These are phyloP conservation scores for Ceratobasidium sp. DNA, from an alignment of 1,284 basidiomycete species.

Conservation along the genomic window DNA sequence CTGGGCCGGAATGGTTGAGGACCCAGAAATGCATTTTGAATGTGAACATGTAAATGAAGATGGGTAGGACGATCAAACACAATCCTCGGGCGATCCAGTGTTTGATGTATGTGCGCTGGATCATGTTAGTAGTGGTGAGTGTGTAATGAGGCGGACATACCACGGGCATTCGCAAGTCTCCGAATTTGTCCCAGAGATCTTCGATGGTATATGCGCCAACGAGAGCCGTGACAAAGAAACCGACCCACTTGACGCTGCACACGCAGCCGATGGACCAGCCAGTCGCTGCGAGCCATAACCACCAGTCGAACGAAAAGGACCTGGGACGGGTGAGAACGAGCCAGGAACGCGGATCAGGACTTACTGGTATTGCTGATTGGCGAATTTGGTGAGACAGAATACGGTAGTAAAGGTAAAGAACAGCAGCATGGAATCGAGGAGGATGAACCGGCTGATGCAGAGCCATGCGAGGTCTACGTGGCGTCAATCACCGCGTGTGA, in stretches of 20 bases:
- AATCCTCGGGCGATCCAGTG: constrained; percentile 90
- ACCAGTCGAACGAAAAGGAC: constrained; percentile 94
- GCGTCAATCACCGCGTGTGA: neutral
- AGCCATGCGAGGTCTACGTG: constrained; percentile 89
- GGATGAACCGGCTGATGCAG: constrained; percentile 94
- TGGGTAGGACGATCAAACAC: constrained; percentile 87
- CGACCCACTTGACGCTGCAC: constrained; percentile 97
- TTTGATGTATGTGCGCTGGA: constrained; percentile 73
- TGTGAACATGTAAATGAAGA: constrained; percentile 88
- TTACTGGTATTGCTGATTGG: constrained; percentile 90
- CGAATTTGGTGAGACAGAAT: constrained; percentile 94
- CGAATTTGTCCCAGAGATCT: constrained; percentile 98
- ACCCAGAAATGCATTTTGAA: constrained; percentile 98
- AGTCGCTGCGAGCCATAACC: constrained; percentile 90
- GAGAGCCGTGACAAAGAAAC: constrained; percentile 90
- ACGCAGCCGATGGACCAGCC: constrained; percentile 94
- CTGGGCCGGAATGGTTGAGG: constrained; percentile 91
- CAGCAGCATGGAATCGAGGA: constrained; percentile 95
- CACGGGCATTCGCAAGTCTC: constrained; percentile 88
- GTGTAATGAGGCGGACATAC: constrained; percentile 56
- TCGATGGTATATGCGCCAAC: constrained; percentile 97
- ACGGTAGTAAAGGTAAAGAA: constrained; percentile 98
- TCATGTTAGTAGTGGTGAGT: neutral
- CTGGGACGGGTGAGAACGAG: constrained; percentile 52
- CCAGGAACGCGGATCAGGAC: constrained; percentile 48